Evolutionary conservation across 345 rosid genomes (phyloP).

Genomic region (Jatropha curcas): DNA sequence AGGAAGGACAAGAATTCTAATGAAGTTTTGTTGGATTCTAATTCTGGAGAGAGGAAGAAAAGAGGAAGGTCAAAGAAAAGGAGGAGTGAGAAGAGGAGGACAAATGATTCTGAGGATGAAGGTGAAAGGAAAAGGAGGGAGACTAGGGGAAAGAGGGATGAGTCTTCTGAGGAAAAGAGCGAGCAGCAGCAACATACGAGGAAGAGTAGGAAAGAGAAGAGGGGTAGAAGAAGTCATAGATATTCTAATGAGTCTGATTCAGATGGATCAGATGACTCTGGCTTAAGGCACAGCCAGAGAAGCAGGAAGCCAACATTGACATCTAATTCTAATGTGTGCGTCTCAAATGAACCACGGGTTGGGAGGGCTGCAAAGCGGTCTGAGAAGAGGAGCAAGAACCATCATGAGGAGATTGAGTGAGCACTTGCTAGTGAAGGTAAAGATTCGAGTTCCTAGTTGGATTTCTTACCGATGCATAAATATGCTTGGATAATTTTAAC

Average conservation of each 20-base stretch:
- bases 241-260: conserved; percentile 47
- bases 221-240: conserved; percentile 48
- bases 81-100: conserved; percentile 54
- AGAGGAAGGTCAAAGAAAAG: conserved; percentile 82
- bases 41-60: conserved; percentile 57
- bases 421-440: conserved; percentile 5
- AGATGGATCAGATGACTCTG: conserved; percentile 40
- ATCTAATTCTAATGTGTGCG: conserved; percentile 52
- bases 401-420: conserved; percentile 17
- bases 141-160: conserved; percentile 57
- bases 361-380: conserved; percentile 61
- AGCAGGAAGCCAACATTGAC: conserved; percentile 48
- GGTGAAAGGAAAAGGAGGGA: conserved; percentile 52
- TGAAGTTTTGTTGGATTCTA: conserved; percentile 42
- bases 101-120: conserved; percentile 61
- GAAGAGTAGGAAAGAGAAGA: conserved; percentile 47
- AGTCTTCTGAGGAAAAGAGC: conserved; percentile 42
- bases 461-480: background rate
- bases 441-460: background rate
- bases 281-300: conserved; percentile 43
- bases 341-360: conserved; percentile 51
- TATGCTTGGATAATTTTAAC: background rate
- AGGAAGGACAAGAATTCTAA: conserved; percentile 45
- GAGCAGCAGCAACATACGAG: conserved; percentile 31
- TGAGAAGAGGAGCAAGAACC: conserved; percentile 61